Evolutionary conservation across 345 rosid species (phyloP).

Genomic region (Citrus medica): DNA sequence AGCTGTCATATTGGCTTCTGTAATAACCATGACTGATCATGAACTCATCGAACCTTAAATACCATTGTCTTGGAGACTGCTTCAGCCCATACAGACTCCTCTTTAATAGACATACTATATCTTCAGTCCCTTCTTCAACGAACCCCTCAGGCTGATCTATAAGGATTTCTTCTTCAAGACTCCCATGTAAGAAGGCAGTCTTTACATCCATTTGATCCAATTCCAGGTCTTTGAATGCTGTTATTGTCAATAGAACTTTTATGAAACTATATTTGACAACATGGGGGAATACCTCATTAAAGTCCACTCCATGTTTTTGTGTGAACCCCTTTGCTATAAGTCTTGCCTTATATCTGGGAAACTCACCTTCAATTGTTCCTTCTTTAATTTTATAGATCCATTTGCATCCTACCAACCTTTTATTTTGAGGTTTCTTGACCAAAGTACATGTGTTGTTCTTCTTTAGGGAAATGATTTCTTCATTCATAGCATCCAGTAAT

Average conservation of each 20-base stretch:
- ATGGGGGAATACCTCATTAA: too few relatives aligned
- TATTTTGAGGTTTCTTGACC: too few relatives aligned
- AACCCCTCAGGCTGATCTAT: neutral
- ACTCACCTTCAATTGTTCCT: fast-evolving
- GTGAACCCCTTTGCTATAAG: too few relatives aligned
- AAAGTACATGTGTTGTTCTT: too few relatives aligned
- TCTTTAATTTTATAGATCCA: too few relatives aligned
- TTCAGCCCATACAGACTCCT: neutral
- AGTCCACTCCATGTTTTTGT: too few relatives aligned
- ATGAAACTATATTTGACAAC: too few relatives aligned
- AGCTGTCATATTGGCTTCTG: neutral
- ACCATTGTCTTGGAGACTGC: neutral
- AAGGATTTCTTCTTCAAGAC: neutral
- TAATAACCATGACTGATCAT: neutral
- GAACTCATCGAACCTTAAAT: neutral
- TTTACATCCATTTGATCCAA: neutral
- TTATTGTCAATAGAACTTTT: neutral
- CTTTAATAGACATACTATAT: neutral
- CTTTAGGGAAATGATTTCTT: too few relatives aligned
- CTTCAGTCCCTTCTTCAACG: neutral
- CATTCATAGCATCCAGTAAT: too few relatives aligned
- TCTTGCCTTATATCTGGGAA: too few relatives aligned
- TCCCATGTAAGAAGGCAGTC: neutral
- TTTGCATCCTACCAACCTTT: too few relatives aligned
- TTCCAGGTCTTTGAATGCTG: fast-evolving